A percentile compares a stretch with the other conserved stretches of the same genome.
phyloP scores from a whole-genome alignment of 345 rosid species.

The Pistacia integerrima region DNA sequence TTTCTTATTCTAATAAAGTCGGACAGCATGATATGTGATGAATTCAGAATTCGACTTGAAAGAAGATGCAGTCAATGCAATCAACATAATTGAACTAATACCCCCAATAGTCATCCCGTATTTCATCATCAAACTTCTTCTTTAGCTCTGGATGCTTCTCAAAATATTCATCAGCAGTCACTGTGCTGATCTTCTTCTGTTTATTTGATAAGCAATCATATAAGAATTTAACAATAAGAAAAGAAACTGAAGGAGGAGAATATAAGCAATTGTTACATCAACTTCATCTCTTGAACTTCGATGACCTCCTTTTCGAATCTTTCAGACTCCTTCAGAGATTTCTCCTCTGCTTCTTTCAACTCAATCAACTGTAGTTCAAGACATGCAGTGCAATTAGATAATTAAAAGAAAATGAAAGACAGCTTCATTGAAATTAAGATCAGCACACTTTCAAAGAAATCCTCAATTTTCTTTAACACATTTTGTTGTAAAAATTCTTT shows the following conservation, averaged over 20 bases:
- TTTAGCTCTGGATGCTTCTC: constrained; percentile 88
- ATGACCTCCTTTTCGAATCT: constrained; percentile 76
- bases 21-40: not conserved
- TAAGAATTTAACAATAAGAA: constrained; percentile 8
- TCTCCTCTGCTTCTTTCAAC: constrained; percentile 77
- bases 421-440: too few relatives aligned
- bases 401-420: not conserved
- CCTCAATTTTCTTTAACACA: not conserved
- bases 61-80: not conserved
- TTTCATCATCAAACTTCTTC: constrained; percentile 91
- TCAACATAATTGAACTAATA: constrained; percentile 31
- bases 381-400: not conserved
- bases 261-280: constrained; percentile 1
- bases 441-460: not conserved
- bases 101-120: constrained; percentile 88
- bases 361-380: constrained; percentile 57
- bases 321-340: constrained; percentile 78
- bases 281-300: constrained; percentile 88
- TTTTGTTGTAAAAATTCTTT: too few relatives aligned
- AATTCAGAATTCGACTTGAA: not conserved
- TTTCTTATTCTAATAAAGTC: not conserved
- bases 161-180: constrained; percentile 94
- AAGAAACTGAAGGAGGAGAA: not conserved
- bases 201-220: constrained; percentile 8
- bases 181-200: constrained; percentile 87